Evolutionary conservation across 768 basidiomycete species (phyloP), one percentile per base, ranked within the genome.

Genomic region (Collybia sp.): DNA sequence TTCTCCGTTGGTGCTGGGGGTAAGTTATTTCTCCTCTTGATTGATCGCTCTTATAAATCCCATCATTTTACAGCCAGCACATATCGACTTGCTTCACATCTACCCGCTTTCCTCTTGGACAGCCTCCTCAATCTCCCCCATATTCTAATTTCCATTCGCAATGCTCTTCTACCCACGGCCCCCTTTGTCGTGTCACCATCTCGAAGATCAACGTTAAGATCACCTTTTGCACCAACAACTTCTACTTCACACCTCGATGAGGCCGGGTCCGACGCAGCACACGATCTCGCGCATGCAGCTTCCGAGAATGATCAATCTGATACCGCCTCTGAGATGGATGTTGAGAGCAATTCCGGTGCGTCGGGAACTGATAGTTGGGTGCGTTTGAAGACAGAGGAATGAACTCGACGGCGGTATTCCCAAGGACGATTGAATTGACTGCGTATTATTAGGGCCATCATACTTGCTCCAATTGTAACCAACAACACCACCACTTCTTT

Each of bases 1-100:
- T 78, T 88, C 56, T 76, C 80, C 15, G 66, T 92, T 45, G 90
- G 90, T 47, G 83, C 90, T 42, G 90, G 89, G 63, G 87, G 88
- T 91, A 57, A 55, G 77, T 64, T 15, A 0, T 16, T 44, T 12
- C 40, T 25, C 30, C 18, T 33, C 18, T 20, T 13, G 34, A 15
- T 25, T 38, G 40, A 50, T 42, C 35, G 39, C 6, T 40, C 18
- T 30, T 19, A 36, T 46, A 60, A 10, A 15, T 53, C 43, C 51
- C 12, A 35, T 45, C 13, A 31, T 10, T 45, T 34, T 39, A n/a
- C 53, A 88, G 89, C 87, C 4, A 65, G 68, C 30, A 88, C 87
- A 5, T 90, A 90, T 54, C 71, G 72, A 42, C 40, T 83, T 17
- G 87, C 86, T 5, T 88, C 88, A 0, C 69, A 78, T 54, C 77